phyloP scores from a whole-genome alignment of 148 eudicot genomes.

The Fallopia convolvulus region DNA sequence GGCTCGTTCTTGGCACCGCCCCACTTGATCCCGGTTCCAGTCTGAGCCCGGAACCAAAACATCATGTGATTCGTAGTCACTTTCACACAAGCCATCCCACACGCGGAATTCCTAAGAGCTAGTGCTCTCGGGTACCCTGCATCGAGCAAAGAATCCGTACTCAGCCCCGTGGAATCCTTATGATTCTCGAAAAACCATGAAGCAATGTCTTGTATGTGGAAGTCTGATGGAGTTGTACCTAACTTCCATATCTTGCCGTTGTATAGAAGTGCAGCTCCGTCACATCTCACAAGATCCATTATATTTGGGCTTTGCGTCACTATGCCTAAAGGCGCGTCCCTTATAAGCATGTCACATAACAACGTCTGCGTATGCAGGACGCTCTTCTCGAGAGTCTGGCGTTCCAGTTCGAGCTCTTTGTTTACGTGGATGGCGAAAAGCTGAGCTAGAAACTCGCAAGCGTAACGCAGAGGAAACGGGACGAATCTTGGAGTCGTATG shows the following conservation, averaged over 20 bases:
- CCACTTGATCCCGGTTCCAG: slow-evolving; percentile 79
- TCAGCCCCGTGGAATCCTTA: slow-evolving; percentile 80
- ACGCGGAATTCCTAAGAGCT: slow-evolving; percentile 60
- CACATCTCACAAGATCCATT: slow-evolving; percentile 93
- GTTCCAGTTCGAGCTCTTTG: slow-evolving; percentile 73
- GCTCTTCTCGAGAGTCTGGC: slow-evolving; percentile 72
- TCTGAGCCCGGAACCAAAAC: slow-evolving; percentile 89
- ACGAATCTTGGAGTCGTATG: slow-evolving; percentile 76
- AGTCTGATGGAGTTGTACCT: slow-evolving; percentile 63
- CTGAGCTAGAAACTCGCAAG: slow-evolving; percentile 89
- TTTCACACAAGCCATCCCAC: slow-evolving; percentile 86
- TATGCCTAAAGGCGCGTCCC: slow-evolving; percentile 82
- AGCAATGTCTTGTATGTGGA: slow-evolving; percentile 60
- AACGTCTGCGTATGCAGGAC: slow-evolving; percentile 83
- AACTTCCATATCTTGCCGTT: slow-evolving; percentile 44
- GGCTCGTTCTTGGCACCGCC: slow-evolving; percentile 84
- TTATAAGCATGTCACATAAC: slow-evolving; percentile 82
- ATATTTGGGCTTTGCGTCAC: slow-evolving; percentile 71
- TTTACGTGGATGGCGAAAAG: slow-evolving; percentile 85
- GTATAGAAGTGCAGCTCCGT: slow-evolving; percentile 80
- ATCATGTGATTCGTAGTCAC: slow-evolving; percentile 63
- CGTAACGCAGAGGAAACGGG: slow-evolving; percentile 87
- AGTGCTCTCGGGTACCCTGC: slow-evolving; percentile 88
- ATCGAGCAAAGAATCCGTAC: slow-evolving; percentile 82
- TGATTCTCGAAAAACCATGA: slow-evolving; percentile 70